Base-by-base conservation (phyloP, 352 stramenopile genomes). In the Phytophthora citricola region DNA sequence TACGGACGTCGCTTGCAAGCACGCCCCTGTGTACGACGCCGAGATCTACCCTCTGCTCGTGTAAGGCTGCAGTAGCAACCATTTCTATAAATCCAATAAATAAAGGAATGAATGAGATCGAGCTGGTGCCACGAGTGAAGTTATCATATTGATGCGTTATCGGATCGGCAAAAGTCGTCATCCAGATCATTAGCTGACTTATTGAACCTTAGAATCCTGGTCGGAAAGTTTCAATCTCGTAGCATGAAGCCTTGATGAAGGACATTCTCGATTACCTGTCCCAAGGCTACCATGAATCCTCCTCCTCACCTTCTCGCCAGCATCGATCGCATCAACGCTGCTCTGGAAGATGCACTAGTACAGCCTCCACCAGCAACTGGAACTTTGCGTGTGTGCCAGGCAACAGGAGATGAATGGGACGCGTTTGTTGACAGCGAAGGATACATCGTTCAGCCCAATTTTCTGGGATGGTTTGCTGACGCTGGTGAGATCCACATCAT, bases 401-500 rank as follows among this genome's bases (percentile, higher is more conserved):
- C 67, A 68, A 80, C n/a, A 63, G 20, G 72, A 77, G 17, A 20
- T 20, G 17, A 20, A 20, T 20, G 17, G 17, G 17, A 20, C 17
- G 17, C 17, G 17, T 20, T 71, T 68, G 77, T 40, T 77, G 59
- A 80, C 63, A 63, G 32, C 49, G 62, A 79, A 8, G 58, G 51
- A 44, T 50, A 63, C 20, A 59, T 69, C 49, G 58, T 73, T 43
- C 58, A 24, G 58, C 53, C 38, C 58, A 70, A 70, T 63, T 66
- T 58, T 69, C 67, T 80, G 17, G 68, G 76, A 67, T 75, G 67
- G 72, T 80, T 76, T 53, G 31, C 63, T 62, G 72, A 66, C 67
- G 40, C 57, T 39, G 62, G 56, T 48, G 71, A 73, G 41, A 76
- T 76, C 60, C 67, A 75, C 59, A 74, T 79, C 55, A 76, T 76